Percentiles rank a stretch among this genome's conserved stretches.
phyloP scores from a whole-genome alignment of 768 basidiomycete genomes.

The Lactarius sp. region DNA sequence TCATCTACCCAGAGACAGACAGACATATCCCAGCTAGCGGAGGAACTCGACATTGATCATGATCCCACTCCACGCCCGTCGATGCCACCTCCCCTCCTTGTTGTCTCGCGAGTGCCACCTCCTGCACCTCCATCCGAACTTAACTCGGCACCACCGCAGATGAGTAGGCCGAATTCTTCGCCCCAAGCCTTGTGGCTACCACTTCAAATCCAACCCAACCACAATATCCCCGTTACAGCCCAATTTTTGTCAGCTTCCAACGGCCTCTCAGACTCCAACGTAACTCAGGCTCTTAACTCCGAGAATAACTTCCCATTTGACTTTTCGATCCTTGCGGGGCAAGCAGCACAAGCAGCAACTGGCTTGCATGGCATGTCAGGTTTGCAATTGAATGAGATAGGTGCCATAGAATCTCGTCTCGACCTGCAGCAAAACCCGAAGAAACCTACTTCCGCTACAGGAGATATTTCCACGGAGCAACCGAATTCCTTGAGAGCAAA shows the following conservation, averaged over 20 bases:
- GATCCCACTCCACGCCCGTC: not conserved
- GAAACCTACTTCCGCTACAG: not conserved
- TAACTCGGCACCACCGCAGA: not conserved
- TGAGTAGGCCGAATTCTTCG: not conserved
- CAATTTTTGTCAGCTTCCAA: not conserved
- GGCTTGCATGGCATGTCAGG: not conserved
- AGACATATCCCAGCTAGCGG: not conserved
- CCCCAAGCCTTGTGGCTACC: not conserved
- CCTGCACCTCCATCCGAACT: not conserved
- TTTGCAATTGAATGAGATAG: not conserved
- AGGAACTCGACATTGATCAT: not conserved
- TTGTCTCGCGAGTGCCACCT: not conserved
- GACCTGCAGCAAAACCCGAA: not conserved
- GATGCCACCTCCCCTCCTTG: conserved; percentile 4
- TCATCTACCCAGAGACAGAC: not conserved
- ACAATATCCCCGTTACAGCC: not conserved
- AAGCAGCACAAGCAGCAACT: conserved; percentile 1
- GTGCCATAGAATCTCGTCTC: not conserved
- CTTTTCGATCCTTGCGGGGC: conserved; percentile 9
- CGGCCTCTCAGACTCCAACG: not conserved
- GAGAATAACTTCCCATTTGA: conserved; percentile 1
- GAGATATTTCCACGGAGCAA: not conserved
- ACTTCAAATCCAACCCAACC: not conserved
- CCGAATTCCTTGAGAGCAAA: not conserved
- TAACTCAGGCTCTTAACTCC: not conserved